Conservation (phyloP, 805 yeast species). For the Metahyphopichia silvanorum region DNA sequence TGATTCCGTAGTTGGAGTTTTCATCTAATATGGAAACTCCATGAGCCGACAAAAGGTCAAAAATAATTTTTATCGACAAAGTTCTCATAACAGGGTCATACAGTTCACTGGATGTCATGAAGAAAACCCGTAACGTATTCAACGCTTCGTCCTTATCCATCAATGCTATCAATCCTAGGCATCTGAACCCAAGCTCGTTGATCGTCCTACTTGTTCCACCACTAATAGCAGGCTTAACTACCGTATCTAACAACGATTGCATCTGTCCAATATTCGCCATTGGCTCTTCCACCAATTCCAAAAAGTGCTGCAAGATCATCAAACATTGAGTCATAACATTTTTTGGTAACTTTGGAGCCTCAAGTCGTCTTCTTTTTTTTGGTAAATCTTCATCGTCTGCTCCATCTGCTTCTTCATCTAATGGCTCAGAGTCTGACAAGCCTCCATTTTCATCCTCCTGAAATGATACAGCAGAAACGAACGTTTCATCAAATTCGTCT, state of each 20-base stretch:
- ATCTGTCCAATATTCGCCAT: slow-evolving; percentile 63
- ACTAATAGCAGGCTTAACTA: slow-evolving; percentile 71
- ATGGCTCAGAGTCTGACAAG: slow-evolving; percentile 9
- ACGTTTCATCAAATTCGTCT: slow-evolving; percentile 46
- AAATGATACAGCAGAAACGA: slow-evolving; percentile 44
- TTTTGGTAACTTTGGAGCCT: slow-evolving; percentile 40
- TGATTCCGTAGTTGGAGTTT: slow-evolving; percentile 47
- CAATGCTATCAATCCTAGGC: slow-evolving; percentile 78
- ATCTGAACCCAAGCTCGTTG: slow-evolving; percentile 63
- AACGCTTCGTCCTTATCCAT: slow-evolving; percentile 62
- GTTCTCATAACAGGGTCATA: slow-evolving; percentile 54
- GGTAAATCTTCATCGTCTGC: slow-evolving; percentile 27
- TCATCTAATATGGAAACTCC: slow-evolving; percentile 66
- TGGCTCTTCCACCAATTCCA: slow-evolving; percentile 65
- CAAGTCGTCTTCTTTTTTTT: slow-evolving; percentile 30
- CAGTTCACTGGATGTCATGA: slow-evolving; percentile 66
- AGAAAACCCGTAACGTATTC: slow-evolving; percentile 61
- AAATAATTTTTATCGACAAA: slow-evolving; percentile 64
- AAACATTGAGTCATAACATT: slow-evolving; percentile 61
- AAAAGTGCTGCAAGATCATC: slow-evolving; percentile 61
- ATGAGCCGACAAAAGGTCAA: slow-evolving; percentile 75
- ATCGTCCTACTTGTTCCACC: slow-evolving; percentile 49
- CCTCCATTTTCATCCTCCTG: slow-evolving; percentile 15
- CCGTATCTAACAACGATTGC: slow-evolving; percentile 67
- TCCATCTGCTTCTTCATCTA: slow-evolving; percentile 19